Conservation (phyloP, 2,329 filamentous ascomycete species). For the Claviceps maximensis region DNA sequence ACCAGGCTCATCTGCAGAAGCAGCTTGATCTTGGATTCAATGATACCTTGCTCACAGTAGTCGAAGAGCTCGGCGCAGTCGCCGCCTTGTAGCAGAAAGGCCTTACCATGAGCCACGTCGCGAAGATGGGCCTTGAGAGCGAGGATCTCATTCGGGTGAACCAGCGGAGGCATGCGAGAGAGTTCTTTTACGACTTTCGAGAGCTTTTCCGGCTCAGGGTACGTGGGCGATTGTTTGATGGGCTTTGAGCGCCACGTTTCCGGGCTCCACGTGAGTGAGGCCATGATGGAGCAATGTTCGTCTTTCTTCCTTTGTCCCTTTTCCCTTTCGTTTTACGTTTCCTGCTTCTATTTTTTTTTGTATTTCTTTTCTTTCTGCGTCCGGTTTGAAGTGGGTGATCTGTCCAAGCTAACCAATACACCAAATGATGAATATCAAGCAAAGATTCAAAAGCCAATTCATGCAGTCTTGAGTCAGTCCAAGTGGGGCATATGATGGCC, state of each 20-base stretch:
- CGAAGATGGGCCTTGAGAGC: constrained; percentile 65
- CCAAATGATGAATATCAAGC: too few relatives aligned
- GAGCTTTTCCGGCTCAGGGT: constrained; percentile 49
- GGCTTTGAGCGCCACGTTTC: constrained; percentile 65
- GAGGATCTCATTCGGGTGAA: constrained; percentile 68
- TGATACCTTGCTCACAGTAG: constrained; percentile 80
- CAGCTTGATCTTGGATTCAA: constrained; percentile 94
- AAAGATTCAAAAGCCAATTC: too few relatives aligned
- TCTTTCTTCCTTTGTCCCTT: not conserved
- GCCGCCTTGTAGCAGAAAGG: constrained; percentile 88
- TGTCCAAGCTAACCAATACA: too few relatives aligned
- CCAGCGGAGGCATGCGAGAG: constrained; percentile 58
- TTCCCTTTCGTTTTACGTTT: not conserved
- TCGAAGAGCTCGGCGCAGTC: constrained; percentile 97
- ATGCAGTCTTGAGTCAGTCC: too few relatives aligned
- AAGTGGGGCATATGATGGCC: too few relatives aligned
- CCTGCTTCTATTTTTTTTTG: not conserved
- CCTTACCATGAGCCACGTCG: constrained; percentile 79
- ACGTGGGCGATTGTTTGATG: constrained; percentile 63
- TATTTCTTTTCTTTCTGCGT: not conserved
- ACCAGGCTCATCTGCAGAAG: constrained; percentile 95
- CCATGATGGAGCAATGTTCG: not conserved
- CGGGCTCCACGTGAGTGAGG: constrained; percentile 36
- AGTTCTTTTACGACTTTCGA: constrained; percentile 51
- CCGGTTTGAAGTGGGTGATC: too few relatives aligned